A percentile compares a stretch with the other conserved stretches of the same genome.
Conservation (phyloP, 2,329 filamentous ascomycete species). For the Pseudogymnoascus pannorum region DNA sequence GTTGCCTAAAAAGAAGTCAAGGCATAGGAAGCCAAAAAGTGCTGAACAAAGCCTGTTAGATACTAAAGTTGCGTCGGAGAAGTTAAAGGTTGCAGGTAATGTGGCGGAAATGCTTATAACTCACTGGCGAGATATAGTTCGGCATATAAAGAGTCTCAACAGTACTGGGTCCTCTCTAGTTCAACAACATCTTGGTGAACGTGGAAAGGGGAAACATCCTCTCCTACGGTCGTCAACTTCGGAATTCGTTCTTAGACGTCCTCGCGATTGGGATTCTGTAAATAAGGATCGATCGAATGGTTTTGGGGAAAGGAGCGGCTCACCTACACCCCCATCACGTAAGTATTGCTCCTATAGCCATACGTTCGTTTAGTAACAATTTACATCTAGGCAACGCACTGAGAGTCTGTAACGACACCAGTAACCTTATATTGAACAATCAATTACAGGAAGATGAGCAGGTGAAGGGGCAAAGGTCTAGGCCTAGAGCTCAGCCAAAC, state of each 20-base stretch:
- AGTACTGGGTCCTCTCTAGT: conserved; percentile 14
- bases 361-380: not conserved
- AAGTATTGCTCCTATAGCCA: conserved; percentile 20
- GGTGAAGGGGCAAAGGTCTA: conserved; percentile 24
- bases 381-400: not conserved
- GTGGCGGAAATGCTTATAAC: conserved; percentile 59
- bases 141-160: conserved; percentile 46
- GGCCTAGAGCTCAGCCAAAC: conserved; percentile 17
- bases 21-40: conserved; percentile 28
- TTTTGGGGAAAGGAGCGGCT: conserved; percentile 23
- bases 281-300: conserved; percentile 15
- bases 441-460: not conserved
- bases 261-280: conserved; percentile 30
- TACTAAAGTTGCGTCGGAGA: conserved; percentile 38
- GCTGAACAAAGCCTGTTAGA: conserved; percentile 17
- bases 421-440: not conserved
- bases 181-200: conserved; percentile 12
- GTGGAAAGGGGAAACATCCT: conserved; percentile 13
- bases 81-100: conserved; percentile 48
- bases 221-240: conserved; percentile 36
- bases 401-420: not conserved
- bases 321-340: conserved; percentile 31
- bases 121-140: conserved; percentile 57
- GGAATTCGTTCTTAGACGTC: conserved; percentile 34
- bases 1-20: conserved; percentile 28